Evolutionary conservation across 1,139 yeast genomes (phyloP), one percentile per base, ranked within the genome.

Genomic region (Kluyveromyces sp.): DNA sequence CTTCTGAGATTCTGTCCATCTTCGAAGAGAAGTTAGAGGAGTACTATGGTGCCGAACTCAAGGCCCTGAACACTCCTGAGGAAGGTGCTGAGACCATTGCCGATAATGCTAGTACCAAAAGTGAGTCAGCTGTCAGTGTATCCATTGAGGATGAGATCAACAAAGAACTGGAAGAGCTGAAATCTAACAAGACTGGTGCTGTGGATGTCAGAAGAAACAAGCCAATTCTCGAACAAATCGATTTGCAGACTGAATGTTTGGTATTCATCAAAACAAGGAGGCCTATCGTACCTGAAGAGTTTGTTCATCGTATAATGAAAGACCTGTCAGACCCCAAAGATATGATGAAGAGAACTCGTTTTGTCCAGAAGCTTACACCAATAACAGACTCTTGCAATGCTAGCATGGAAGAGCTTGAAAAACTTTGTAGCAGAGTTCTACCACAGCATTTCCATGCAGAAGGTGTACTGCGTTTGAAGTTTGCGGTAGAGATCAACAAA

Each of bases 201-300:
- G 50, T 52, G 16, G 57, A 57, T 42, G 64, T 70, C 22, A 69
- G 58, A 30, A 65, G 64, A 26, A 66, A 71, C 53, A 70, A 71
- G 44, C 75, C 73, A 26, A 63, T 78, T 12, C 67, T 88, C 37
- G 70, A 73, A 36, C 81, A 85, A 19, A 72, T 87, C 32, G 84
- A 81, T 13, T 63, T 88, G 39, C 84, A 80, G 20, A 83, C 94
- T 58, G 96, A 87, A 61, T 92, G 98, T 65, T 72, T 83, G 38
- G 74, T 88, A 2, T 92, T 92, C 61, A 77, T 88, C 54, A 83
- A 94, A 55, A 77, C 89, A 1, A 75, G 83, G 53, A 74, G 69
- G 51, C 95, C 96, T 0, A 72, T 89, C 11, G 78, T 77, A 29
- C 96, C 97, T 0, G 94, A 80, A 36, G 63, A 70, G 3, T 73